Evolutionary conservation across 257 asterid species (phyloP), one percentile per base, ranked within the genome.

Genomic region (Scutellaria galericulata): DNA sequence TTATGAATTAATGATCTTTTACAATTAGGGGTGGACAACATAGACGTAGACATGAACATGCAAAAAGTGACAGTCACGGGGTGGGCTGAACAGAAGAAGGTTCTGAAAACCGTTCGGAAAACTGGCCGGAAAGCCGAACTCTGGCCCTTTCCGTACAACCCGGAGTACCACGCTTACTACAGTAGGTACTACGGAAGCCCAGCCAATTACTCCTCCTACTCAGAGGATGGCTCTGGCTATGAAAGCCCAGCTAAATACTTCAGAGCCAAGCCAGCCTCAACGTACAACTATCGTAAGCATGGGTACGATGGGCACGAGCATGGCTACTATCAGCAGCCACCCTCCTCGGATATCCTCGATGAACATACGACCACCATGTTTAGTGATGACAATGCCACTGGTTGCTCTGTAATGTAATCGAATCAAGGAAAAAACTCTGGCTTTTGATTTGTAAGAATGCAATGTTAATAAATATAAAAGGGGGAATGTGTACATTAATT

Each of bases 71-170:
- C 88, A 0, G 91, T 89, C 8, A 87, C 90, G 0, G 96, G 97
- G 10, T 83, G 86, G 85, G 84, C 74, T 4, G 86, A 84, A 51
- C 91, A 79, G 66, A 62, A 74, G 10, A 91, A 91, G 72, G 84
- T 89, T 24, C 85, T 91, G 5, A 86, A 86, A 80, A 68, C 85
- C 6, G 89, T 78, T 13, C 81, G 95, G 46, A 88, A 83, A 55
- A 78, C 86, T 0, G 97, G 95, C 52, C 80, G 87, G 48, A 78
- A 7, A 27, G 93, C 85, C 0, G 96, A 92, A 84, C 79, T 89
- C 4, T 92, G 96, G 96, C 96, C 97, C 31, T 86, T 52, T 51
- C 97, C 93, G 1, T 88, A 88, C 87, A 84, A 85, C 83, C 86
- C 89, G 1, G 90, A 85, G 74, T 81, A 81, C 81, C 86, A 86